Evolutionary conservation across 2,329 filamentous ascomycete species (phyloP), one percentile per base, ranked within the genome.

Genomic region (Endocalyx cinctus): DNA sequence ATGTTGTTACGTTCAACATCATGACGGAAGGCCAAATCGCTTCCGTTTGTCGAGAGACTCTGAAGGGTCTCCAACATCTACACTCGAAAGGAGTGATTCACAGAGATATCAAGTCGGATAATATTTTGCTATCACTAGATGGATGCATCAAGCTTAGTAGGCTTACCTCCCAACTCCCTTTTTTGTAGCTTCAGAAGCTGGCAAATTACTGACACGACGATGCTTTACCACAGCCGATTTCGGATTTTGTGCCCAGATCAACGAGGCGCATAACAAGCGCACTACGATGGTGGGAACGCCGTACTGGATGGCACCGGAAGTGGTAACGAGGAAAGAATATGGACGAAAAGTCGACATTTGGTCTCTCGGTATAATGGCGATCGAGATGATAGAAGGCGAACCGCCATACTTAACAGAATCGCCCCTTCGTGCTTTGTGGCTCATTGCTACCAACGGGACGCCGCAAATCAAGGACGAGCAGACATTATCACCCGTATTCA

Each of bases 251-350:
- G 92, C 92, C 16, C 94, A 95, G 56, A 96, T 97, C 64, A 97
- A 96, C 56, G 90, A 97, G 54, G 84, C 84, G 17, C 89, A 96
- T 51, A 94, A 89, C 65, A 97, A 97, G 72, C 84, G 92, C 39
- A 97, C 89, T 5, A 98, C 92, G 11, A 98, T 97, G 92, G 92
- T 98, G 27, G 92, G 92, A 34, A 97, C 92, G 6, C 92, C 92
- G 2, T 98, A 98, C 63, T 98, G 92, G 92, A 98, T 98, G 92
- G 92, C 92, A 2, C 92, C 92, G 4, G 92, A 98, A 63, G 90
- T 98, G 15, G 92, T 98, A 17, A 97, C 88, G 6, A 75, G 89
- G 26, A 97, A 97, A 62, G 92, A 97, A 64, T 98, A 98, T 62
- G 92, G 92, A 46, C 84, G 90, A 43, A 98, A 97, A 63, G 90